Base-by-base conservation (phyloP, 805 yeast genomes). In the Blastobotrys peoriensis region DNA sequence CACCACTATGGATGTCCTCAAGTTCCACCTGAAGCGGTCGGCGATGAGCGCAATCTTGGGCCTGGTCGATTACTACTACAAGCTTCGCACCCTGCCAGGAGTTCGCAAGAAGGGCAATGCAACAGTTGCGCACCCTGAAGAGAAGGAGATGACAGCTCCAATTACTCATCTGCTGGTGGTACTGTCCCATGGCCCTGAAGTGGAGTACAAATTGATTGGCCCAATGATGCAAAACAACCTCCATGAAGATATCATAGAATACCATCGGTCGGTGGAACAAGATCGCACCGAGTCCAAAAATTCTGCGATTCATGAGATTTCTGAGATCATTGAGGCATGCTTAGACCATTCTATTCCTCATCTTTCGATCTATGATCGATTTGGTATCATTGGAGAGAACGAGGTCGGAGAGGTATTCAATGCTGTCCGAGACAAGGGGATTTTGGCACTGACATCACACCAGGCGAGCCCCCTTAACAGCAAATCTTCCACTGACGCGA, bases 11-110 rank as follows among this genome's bases (percentile, higher is more conserved):
- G 40, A 43, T 5, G 35, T 54, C 36, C 44, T 54, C 38, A 28
- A 38, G 42, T 53, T 53, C 37, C 53, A 52, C 18, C n/a, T 54
- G 4, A 25, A 33, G 17, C 46, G 51, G 16, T 37, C 52, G 13
- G 10, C 53, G 15, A 43, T 54, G 34, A 44, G 18, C 38, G 42
- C 19, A 9, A 10, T 48, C 20, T 39, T 48, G 13, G 27, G 18
- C n/a, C 4, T 41, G 17, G 40, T 47, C n/a, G 25, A 27, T 9
- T 39, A 15, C 35, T 50, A 40, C 33, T 10, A 30, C 22, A 20
- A 30, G 2, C 19, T 38, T n/a, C 38, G 36, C 3, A 36, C 39
- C 4, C 21, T 22, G 15, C 8, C 8, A 25, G 30, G 13, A 25
- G 30, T 25, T 8, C 30, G 10, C 30, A 25, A 25, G 8, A 25